A percentile compares a stretch with the other conserved stretches of the same genome.
Conservation (phyloP, 306 rosid genomes). For the Malus asiatica region DNA sequence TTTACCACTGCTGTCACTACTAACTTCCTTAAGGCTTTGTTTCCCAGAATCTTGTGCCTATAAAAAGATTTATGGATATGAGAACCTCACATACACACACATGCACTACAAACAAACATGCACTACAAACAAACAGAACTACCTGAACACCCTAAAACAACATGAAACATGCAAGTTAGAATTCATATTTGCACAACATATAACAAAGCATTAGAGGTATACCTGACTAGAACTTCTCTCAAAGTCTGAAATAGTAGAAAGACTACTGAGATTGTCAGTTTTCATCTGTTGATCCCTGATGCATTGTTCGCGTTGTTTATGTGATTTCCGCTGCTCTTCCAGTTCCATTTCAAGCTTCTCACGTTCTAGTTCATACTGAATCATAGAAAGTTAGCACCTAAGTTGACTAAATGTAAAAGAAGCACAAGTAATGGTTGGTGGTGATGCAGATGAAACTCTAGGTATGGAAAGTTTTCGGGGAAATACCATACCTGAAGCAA, state of each 20-base stretch:
- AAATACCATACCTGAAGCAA: constrained; percentile 58
- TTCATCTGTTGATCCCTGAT: constrained; percentile 57
- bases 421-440: constrained; percentile 1
- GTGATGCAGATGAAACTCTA: constrained; percentile 4
- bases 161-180: neutral
- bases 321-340: constrained; percentile 77
- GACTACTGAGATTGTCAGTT: constrained; percentile 43
- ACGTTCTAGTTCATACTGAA: constrained; percentile 80
- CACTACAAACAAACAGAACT: neutral
- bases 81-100: neutral
- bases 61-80: constrained; percentile 4
- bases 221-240: constrained; percentile 56
- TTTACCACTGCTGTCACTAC: constrained; percentile 33
- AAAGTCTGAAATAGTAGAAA: constrained; percentile 39
- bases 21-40: constrained; percentile 37
- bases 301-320: constrained; percentile 48
- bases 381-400: constrained; percentile 20
- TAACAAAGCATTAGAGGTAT: constrained; percentile 6
- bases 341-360: constrained; percentile 81
- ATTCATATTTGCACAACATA: neutral
- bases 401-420: neutral
- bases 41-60: constrained; percentile 46
- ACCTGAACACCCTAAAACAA: neutral
- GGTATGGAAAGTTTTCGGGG: neutral
- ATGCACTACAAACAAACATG: neutral